phyloP scores from a whole-genome alignment of 768 basidiomycete species.

The Leccinum arenicola region DNA sequence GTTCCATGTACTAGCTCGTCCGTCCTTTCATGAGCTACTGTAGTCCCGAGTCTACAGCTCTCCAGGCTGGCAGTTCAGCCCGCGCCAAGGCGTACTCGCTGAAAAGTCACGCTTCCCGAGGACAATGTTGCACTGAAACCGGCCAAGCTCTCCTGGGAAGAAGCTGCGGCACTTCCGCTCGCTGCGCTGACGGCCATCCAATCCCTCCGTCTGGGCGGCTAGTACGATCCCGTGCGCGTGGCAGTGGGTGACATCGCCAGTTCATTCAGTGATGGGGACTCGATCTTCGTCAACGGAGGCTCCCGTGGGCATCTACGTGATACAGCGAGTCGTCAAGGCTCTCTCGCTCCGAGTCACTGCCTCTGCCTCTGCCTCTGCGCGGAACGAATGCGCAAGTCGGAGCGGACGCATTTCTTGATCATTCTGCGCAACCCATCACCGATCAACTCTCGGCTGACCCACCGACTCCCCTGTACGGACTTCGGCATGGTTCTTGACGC shows the following conservation, averaged over 20 bases:
- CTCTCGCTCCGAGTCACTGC: slow-evolving; percentile 56
- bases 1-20: no score
- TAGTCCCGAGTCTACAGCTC: slow-evolving; percentile 11
- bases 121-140: slow-evolving; percentile 33
- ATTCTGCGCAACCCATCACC: slow-evolving; percentile 49
- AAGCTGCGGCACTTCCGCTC: slow-evolving; percentile 63
- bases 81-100: slow-evolving; percentile 53
- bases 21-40: neutral
- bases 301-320: slow-evolving; percentile 67
- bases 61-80: slow-evolving; percentile 34
- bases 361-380: slow-evolving; percentile 47
- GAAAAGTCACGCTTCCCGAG: slow-evolving; percentile 49
- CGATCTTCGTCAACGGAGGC: slow-evolving; percentile 69
- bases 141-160: slow-evolving; percentile 43
- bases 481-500: slow-evolving; percentile 63
- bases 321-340: slow-evolving; percentile 64
- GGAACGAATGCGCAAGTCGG: slow-evolving; percentile 60
- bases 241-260: neutral
- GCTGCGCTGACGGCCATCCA: slow-evolving; percentile 59
- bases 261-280: slow-evolving; percentile 33
- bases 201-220: slow-evolving; percentile 43
- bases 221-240: slow-evolving; percentile 39
- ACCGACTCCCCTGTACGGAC: slow-evolving; percentile 37
- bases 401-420: slow-evolving; percentile 70
- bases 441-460: slow-evolving; percentile 43